These are phyloP conservation scores for Macrotyloma uniflorum DNA, from an alignment of 306 rosid species.

Conservation along the genomic window DNA sequence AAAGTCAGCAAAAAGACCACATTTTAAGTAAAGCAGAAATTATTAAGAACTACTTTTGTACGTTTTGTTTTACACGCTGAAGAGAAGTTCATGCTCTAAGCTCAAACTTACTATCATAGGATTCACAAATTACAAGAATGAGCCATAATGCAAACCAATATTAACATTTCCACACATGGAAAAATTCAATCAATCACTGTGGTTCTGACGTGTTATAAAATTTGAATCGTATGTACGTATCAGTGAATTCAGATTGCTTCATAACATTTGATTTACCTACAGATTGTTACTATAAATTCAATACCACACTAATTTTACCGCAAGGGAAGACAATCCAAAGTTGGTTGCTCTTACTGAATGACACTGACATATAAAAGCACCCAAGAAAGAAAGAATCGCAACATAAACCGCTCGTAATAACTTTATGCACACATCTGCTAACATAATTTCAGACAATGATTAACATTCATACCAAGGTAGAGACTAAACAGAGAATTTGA, in stretches of 20 bases:
- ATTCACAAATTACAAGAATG: background rate
- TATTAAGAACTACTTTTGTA: background rate
- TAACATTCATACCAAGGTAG: background rate
- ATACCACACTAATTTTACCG: background rate
- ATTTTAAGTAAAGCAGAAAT: background rate
- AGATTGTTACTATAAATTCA: background rate
- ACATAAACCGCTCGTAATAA: background rate
- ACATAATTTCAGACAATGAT: background rate
- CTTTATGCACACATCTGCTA: background rate
- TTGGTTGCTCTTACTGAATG: background rate
- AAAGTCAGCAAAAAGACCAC: background rate
- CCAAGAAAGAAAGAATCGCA: background rate
- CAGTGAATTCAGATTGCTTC: background rate
- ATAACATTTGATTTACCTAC: background rate
- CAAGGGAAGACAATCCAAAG: background rate
- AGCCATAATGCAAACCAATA: background rate
- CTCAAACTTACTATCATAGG: no score
- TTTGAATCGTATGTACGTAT: background rate
- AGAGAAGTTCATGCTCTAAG: background rate
- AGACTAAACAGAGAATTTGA: conserved; percentile 15
- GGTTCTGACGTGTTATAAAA: background rate
- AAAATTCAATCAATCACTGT: background rate
- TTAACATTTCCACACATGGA: background rate
- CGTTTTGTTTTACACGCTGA: background rate
- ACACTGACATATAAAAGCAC: background rate